phyloP scores from a whole-genome alignment of 2,329 filamentous ascomycete species.

The Ascochyta fabae region DNA sequence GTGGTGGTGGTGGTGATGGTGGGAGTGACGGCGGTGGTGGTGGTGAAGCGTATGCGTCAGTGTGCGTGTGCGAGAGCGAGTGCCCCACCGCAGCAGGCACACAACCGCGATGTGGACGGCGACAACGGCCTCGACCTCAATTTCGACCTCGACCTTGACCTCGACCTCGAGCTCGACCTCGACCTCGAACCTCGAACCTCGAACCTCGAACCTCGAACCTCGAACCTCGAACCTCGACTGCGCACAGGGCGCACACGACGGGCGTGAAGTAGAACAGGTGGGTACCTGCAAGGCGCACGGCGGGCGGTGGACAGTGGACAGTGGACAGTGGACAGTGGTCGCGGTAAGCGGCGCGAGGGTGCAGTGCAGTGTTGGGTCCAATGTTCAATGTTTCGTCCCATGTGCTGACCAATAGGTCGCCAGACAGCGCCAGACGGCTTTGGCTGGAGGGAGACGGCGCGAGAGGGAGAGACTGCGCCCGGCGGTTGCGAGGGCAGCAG shows the following conservation, averaged over 20 bases:
- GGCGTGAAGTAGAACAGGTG: slow-evolving; percentile 31
- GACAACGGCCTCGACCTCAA: too few species aligned
- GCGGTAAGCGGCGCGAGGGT: slow-evolving; percentile 1
- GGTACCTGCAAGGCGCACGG: slow-evolving; percentile 17
- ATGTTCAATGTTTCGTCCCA: slow-evolving; percentile 12
- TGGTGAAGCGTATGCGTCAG: slow-evolving; percentile 19
- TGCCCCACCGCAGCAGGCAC: slow-evolving; percentile 19
- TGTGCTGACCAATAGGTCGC: slow-evolving; percentile 36
- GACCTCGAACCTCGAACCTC: too few species aligned
- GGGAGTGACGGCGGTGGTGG: neutral
- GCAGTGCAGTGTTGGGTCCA: slow-evolving; percentile 28
- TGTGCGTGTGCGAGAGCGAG: slow-evolving; percentile 6
- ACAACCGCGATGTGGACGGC: slow-evolving; percentile 15
- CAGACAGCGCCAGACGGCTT: slow-evolving; percentile 32
- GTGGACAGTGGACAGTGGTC: too few species aligned
- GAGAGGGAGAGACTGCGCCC: slow-evolving; percentile 14
- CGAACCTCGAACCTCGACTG: slow-evolving; percentile 6
- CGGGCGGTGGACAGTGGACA: slow-evolving; percentile 2
- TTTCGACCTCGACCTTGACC: too few species aligned
- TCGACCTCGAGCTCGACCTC: too few species aligned
- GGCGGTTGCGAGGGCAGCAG: slow-evolving; percentile 32
- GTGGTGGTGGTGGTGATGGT: slow-evolving; percentile 1
- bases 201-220: too few species aligned
- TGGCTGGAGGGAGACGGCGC: slow-evolving; percentile 25
- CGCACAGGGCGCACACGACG: slow-evolving; percentile 33